phyloP scores from a whole-genome alignment of 2,329 filamentous ascomycete species.

The Hypomyces rosellus region DNA sequence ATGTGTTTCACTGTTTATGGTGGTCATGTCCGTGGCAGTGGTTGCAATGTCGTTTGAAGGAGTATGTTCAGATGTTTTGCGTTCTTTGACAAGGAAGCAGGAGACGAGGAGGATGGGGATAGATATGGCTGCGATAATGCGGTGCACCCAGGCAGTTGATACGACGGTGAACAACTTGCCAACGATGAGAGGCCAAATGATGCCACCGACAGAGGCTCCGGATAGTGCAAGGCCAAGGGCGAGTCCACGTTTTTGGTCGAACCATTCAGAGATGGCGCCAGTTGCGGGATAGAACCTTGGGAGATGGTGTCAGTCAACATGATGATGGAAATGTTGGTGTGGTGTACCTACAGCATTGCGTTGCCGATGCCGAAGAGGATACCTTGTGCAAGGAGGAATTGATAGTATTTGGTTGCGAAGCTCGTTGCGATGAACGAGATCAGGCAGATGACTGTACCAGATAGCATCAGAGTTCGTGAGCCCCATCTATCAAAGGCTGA shows the following conservation, averaged over 20 bases:
- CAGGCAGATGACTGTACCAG: slow-evolving; percentile 30
- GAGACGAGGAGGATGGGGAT: slow-evolving; percentile 21
- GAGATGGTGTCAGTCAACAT: neutral
- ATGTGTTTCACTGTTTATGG: slow-evolving; percentile 8
- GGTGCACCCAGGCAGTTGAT: slow-evolving; percentile 14
- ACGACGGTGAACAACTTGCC: slow-evolving; percentile 12
- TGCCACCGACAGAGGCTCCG: slow-evolving; percentile 26
- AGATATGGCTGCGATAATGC: slow-evolving; percentile 17
- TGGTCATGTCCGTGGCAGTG: slow-evolving; percentile 11
- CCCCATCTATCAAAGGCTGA: slow-evolving; percentile 35
- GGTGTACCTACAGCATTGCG: slow-evolving; percentile 27
- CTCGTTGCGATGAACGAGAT: slow-evolving; percentile 31
- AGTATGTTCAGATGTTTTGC: slow-evolving; percentile 12
- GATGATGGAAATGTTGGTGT: neutral
- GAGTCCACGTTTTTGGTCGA: slow-evolving; percentile 23
- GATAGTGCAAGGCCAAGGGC: slow-evolving; percentile 26
- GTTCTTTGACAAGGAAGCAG: slow-evolving; percentile 24
- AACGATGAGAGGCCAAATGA: slow-evolving; percentile 24
- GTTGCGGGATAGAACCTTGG: slow-evolving; percentile 26
- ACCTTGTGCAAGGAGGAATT: slow-evolving; percentile 34
- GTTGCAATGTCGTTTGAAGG: slow-evolving; percentile 12
- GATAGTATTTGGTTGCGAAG: slow-evolving; percentile 28
- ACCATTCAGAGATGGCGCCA: slow-evolving; percentile 26
- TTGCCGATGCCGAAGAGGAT: slow-evolving; percentile 35
- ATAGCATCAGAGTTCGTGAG: slow-evolving; percentile 27